Base-by-base conservation (phyloP, 345 rosid genomes). In the Ceriops tagal region DNA sequence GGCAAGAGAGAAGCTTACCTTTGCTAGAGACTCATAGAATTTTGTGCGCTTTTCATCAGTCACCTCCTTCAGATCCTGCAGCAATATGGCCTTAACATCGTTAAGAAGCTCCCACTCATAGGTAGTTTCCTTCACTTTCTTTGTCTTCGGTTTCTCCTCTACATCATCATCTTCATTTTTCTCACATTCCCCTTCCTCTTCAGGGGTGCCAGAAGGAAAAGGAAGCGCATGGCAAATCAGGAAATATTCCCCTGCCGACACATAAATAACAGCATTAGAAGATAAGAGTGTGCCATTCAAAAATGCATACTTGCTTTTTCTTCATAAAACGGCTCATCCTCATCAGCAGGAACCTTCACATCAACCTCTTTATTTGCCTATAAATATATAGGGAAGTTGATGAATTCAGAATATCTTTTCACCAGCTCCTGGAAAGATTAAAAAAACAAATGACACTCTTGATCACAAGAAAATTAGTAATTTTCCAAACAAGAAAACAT, bases 361-460 rank as follows among this genome's bases (percentile, higher is more conserved):
- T 95, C 99, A 71, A 88, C 83, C 85, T 95, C 97, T 75, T 95
- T 95, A 83, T 84, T 90, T 55, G 96, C 96, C 99, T 97, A 92
- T 55, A 92, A 81, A 77, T 73, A 61, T 66, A 95, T 95, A 9
- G 99, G 99, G 81, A 95, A 95, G 81, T 92, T 95, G 72, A 95
- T 95, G 79, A 95, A 95, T 83, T 95, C 97, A 65, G 97, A 92
- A 77, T 95, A 95, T 78, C 76, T 95, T 84, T 95, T 88, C 82
- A 95, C 97, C 87, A 92, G 77, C 4, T 95, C 99, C 99, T 95
- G 82, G 28, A 76, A 16, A 65, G 15, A 53, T 26, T 2, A 28
- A 28, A 28, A 28, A 28, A 2, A 28, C 3, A 58, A 49, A 21
- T 8, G 8, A 6, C 43, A 1, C 30, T 9, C 43, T 35, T 35